phyloP scores from a whole-genome alignment of 495 filamentous ascomycete genomes.

The Daldinia bambusicola region DNA sequence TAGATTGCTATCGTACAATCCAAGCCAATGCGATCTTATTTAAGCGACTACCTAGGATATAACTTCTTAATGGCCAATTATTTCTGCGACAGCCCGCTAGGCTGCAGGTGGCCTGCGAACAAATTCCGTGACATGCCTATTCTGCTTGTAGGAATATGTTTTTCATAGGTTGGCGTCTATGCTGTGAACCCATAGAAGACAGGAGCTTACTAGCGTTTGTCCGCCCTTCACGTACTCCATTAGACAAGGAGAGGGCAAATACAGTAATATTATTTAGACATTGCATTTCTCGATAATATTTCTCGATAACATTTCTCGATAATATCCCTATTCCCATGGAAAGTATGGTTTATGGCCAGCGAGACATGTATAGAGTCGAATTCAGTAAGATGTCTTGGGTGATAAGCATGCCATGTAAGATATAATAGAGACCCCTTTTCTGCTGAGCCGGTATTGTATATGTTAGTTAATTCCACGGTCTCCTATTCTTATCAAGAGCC shows the following conservation, averaged over 20 bases:
- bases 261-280: slow-evolving; percentile 20
- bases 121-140: slow-evolving; percentile 3
- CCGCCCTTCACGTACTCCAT: neutral
- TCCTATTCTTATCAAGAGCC: slow-evolving; percentile 11
- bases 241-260: slow-evolving; percentile 9
- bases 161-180: slow-evolving; percentile 23
- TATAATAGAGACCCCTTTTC: slow-evolving; percentile 1
- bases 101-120: slow-evolving; percentile 12
- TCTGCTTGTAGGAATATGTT: slow-evolving; percentile 13
- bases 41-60: slow-evolving; percentile 20
- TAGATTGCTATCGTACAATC: too few relatives aligned
- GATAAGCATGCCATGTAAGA: neutral
- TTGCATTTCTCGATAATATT: slow-evolving; percentile 34
- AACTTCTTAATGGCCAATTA: slow-evolving; percentile 21
- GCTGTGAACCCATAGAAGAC: neutral
- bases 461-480: neutral
- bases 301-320: slow-evolving; percentile 31
- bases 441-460: too few relatives aligned
- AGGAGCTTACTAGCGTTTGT: neutral
- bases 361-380: slow-evolving; percentile 20
- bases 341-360: neutral
- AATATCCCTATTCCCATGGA: slow-evolving; percentile 25
- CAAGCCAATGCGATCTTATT: slow-evolving; percentile 19
- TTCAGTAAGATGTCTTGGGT: slow-evolving; percentile 22
- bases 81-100: slow-evolving; percentile 12